Base-by-base conservation (phyloP, 2,329 filamentous ascomycete genomes). In the Fusarium beomiforme region DNA sequence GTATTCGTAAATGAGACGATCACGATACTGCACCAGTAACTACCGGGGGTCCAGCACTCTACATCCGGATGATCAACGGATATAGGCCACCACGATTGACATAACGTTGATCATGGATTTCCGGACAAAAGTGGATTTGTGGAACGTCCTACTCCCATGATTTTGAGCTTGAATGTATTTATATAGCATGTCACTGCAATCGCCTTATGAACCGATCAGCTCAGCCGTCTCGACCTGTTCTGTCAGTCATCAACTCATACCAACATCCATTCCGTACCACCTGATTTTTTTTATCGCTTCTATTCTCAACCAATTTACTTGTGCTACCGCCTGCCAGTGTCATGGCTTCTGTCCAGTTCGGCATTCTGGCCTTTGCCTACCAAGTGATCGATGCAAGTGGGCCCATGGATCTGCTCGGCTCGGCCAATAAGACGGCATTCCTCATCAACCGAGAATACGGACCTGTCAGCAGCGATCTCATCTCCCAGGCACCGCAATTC, bases 201-300 rank as follows among this genome's bases (percentile, higher is more conserved):
- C 5, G 7, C 29, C 11, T 9, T n/a, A 37, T 51, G 36, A 24
- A 51, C 36, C 36, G 13, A 21, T 13, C 17, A 16, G 1, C 4
- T 6, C 21, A 14, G 23, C 1, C 4, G 23, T n/a, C 8, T 16
- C 6, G 24, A 4, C 9, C 11, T n/a, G 1, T 5, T 8, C 1
- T 24, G 0, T 6, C 8, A 16, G 3, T 12, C 1, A n/a, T 16
- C 5, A 9, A 16, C 7, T 1, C 2, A 6, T 6, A 7, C 6
- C 8, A 36, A 12, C 12, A 50, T 16, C 10, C 1, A 1, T 5
- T 4, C 8, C 7, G 11, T 29, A 29, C 29, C 11, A 8, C 29
- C 7, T 29, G n/a, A n/a, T n/a, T n/a, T n/a, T n/a, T n/a, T n/a
- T n/a, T n/a, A n/a, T n/a, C n/a, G n/a, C n/a, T n/a, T n/a, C n/a